These are phyloP conservation scores for Funneliformis geosporum DNA, from an alignment of 192 early-diverging fungal genomes.

Conservation along the genomic window DNA sequence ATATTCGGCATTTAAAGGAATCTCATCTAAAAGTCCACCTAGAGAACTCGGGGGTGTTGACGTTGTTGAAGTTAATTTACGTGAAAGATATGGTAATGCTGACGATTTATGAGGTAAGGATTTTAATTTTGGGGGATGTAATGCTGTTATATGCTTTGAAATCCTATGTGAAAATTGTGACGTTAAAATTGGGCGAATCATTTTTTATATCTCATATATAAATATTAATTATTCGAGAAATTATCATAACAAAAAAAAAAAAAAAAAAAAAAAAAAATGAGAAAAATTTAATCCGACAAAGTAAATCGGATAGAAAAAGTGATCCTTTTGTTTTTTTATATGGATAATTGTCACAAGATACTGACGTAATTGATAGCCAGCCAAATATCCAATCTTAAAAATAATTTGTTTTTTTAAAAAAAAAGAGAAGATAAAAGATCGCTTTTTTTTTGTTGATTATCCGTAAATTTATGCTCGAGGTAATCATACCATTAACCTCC, in stretches of 20 bases:
- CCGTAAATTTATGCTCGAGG: too few relatives aligned
- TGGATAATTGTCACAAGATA: neutral
- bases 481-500: too few relatives aligned
- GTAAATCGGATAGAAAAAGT: too few relatives aligned
- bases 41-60: neutral
- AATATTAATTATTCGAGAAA: too few relatives aligned
- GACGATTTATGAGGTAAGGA: neutral
- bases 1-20: conserved; percentile 26
- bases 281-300: too few relatives aligned
- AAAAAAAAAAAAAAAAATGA: neutral
- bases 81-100: neutral
- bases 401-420: too few relatives aligned
- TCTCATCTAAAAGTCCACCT: conserved; percentile 1
- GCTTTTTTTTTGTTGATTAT: too few relatives aligned
- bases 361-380: neutral
- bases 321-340: neutral
- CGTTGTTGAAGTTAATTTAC: neutral
- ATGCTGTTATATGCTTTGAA: neutral
- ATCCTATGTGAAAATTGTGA: neutral
- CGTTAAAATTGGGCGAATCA: neutral
- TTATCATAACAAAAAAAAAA: neutral
- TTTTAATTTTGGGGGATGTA: neutral
- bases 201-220: neutral
- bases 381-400: too few relatives aligned
- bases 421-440: too few relatives aligned